Percentiles rank a stretch among this genome's conserved stretches.
phyloP scores from a whole-genome alignment of 2,329 filamentous ascomycete species.

The Microsporum canis region DNA sequence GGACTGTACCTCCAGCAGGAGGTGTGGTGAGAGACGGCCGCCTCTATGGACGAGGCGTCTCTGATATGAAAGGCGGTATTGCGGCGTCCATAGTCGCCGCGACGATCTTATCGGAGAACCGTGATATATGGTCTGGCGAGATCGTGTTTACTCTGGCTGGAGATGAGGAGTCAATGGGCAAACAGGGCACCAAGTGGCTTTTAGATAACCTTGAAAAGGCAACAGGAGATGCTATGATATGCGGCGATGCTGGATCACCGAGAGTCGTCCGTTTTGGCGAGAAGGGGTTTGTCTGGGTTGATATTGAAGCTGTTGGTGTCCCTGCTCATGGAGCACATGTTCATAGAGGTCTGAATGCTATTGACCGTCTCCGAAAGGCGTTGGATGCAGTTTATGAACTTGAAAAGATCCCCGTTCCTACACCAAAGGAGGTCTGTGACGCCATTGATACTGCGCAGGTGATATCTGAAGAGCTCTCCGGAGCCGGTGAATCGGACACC shows the following conservation, averaged over 20 bases:
- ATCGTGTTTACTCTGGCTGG: conserved; percentile 11
- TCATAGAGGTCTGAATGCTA: conserved; percentile 9
- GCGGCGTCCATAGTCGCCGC: conserved; percentile 9
- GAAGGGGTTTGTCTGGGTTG: conserved; percentile 12
- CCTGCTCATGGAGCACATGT: conserved; percentile 12
- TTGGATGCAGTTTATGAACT: conserved; percentile 10
- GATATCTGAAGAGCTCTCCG: conserved; percentile 9
- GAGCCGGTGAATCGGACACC: conserved; percentile 7
- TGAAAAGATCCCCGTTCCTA: conserved; percentile 4
- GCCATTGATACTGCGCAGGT: conserved; percentile 5
- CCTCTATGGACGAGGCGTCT: conserved; percentile 10
- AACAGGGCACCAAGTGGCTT: conserved; percentile 8
- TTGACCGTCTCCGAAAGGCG: conserved; percentile 8
- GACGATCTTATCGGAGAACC: conserved; percentile 8
- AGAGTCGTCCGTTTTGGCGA: conserved; percentile 11
- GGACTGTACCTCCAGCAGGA: conserved; percentile 6
- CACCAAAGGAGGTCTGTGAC: conserved; percentile 5
- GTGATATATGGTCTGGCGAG: conserved; percentile 10
- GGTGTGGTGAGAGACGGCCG: conserved; percentile 8
- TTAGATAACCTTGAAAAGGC: conserved; percentile 9
- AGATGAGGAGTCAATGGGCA: conserved; percentile 11
- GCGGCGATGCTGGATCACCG: conserved; percentile 9
- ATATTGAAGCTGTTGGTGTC: conserved; percentile 7
- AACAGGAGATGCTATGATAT: conserved; percentile 11
- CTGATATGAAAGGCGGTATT: conserved; percentile 12